Conservation (phyloP, 169 alveolate species). For the Cryptosporidium tyzzeri region DNA sequence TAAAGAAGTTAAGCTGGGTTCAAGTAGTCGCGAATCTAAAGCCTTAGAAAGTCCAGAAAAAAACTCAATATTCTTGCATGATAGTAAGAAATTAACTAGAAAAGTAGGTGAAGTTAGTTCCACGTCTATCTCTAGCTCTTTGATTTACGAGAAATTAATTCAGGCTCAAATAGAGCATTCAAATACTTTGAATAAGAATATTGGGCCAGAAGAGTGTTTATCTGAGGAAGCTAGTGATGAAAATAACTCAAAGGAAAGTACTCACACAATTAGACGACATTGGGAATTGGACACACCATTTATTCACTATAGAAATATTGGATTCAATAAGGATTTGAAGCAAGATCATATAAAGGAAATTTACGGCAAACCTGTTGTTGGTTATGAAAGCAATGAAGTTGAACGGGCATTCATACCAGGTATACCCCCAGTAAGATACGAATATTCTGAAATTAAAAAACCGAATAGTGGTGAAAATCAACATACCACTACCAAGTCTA, state of each 20-base stretch:
- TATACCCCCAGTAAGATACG: background rate
- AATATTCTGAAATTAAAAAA: background rate
- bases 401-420: background rate
- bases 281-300: conserved; percentile 74
- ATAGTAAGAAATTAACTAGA: background rate
- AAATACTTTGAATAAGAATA: background rate
- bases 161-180: background rate
- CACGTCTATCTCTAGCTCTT: background rate
- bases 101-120: background rate
- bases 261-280: background rate
- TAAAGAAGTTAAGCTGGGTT: conserved; percentile 32
- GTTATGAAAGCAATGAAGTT: background rate
- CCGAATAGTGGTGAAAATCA: background rate
- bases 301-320: conserved; percentile 18
- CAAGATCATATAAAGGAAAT: background rate
- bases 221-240: background rate
- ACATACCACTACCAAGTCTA: background rate
- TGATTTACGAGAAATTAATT: background rate
- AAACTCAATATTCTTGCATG: background rate
- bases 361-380: background rate
- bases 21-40: background rate
- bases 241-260: background rate
- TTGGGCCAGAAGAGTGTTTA: background rate
- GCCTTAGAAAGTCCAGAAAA: background rate
- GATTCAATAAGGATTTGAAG: background rate